Base-by-base conservation (phyloP, 305 asterid species). In the Solanum hybrid region DNA sequence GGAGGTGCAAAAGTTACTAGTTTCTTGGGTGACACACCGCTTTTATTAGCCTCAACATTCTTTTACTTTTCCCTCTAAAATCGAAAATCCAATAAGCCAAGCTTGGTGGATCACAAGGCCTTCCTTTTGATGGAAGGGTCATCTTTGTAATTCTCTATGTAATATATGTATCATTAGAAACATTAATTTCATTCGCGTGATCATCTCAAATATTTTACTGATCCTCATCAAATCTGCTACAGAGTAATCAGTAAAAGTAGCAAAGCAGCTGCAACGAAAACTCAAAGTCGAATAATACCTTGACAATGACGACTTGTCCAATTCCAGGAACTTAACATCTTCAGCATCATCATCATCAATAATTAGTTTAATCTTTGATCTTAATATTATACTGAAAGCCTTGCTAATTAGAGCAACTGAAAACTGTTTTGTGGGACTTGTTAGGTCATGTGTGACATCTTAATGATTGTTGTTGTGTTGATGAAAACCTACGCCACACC, bases 21-120 rank as follows among this genome's bases (percentile, higher is more conserved):
- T 95, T 95, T 67, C 97, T 92, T 11, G 96, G 97, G 64, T 95
- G 96, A 90, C 92, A 92, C 57, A 92, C 89, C 12, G 94, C 92
- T 87, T 83, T 93, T 73, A 92, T 57, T 61, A 94, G 91, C 92
- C 95, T 93, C 94, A 93, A 64, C 12, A 95, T 93, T 88, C 92
- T 92, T 86, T 77, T 36, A 61, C 88, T 89, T 8, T 94, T 94
- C 33, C 95, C 95, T 46, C 11, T 42, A 8, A 91, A 87, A 5
- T 95, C 93, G 3, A 94, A 90, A 51, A 93, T 91, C 95, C 92
- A 92, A 78, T 94, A 94, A 11, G 96, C 96, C 67, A 93, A 34
- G 57, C 92, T 35, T 22, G 94, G 94, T 33, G 95, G 94, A 31
- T 92, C 51, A 46, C 88, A 75, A 29, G 89, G 88, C 89, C 93